phyloP scores from a whole-genome alignment of 78 protist genomes.

The Dictyostelium intermedium region DNA sequence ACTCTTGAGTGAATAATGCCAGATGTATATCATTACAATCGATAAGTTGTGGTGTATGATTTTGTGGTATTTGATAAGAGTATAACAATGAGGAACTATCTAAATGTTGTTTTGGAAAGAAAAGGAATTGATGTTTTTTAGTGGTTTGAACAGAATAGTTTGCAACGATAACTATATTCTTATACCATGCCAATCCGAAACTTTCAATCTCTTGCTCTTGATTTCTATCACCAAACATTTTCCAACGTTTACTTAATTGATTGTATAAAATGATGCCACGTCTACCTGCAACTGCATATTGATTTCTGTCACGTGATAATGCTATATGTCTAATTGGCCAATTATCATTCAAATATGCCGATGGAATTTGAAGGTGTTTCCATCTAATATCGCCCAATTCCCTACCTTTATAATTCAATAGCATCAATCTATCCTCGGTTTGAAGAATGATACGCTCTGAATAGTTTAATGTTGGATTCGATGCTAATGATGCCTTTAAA shows the following conservation, averaged over 20 bases:
- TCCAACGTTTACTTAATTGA: constrained; percentile 75
- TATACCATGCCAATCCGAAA: constrained; percentile 70
- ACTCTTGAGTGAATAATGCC: constrained; percentile 54
- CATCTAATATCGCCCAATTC: constrained; percentile 81
- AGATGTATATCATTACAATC: constrained; percentile 82
- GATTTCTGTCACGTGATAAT: constrained; percentile 49
- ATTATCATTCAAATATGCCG: constrained; percentile 69
- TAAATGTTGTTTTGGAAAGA: constrained; percentile 72
- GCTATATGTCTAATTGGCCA: constrained; percentile 82
- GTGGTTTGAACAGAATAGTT: not conserved
- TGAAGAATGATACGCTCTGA: constrained; percentile 77
- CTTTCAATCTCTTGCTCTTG: constrained; percentile 74
- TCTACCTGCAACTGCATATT: constrained; percentile 78
- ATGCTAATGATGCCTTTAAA: constrained; percentile 40
- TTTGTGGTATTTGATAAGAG: constrained; percentile 14
- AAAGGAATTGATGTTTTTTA: constrained; percentile 28
- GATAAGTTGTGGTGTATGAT: constrained; percentile 44
- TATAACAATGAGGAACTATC: constrained; percentile 23
- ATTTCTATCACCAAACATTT: constrained; percentile 84
- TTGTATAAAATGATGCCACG: constrained; percentile 77
- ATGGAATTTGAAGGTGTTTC: constrained; percentile 81
- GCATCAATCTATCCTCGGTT: constrained; percentile 75
- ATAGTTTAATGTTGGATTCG: constrained; percentile 72
- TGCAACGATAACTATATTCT: constrained; percentile 39
- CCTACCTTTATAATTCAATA: constrained; percentile 66